Evolutionary conservation across 495 filamentous ascomycete genomes (phyloP), one percentile per base, ranked within the genome.

Genomic region (Thozetella sp.): DNA sequence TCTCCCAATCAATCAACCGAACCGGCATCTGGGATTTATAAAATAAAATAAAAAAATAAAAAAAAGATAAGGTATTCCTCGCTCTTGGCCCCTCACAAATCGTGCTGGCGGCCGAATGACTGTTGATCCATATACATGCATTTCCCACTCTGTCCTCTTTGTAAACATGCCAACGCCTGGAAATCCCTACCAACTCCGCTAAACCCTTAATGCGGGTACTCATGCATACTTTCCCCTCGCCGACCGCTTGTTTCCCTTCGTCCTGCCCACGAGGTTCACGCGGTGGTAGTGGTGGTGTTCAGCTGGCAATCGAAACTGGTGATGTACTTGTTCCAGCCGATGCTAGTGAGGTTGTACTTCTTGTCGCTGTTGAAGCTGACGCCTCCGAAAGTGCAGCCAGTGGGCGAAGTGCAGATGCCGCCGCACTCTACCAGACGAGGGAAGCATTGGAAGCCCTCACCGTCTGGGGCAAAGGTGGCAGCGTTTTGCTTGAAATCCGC

Each of bases 321-420:
- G 54, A 80, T 63, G 20, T 62, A 58, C 43, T 59, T 57, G 51
- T 75, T 64, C 77, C 76, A 78, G 45, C 62, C 46, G 23, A 76
- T 67, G 25, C 54, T 54, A 6, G 63, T 63, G 25, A 79, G 56
- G 54, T 79, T 68, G 67, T 66, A 76, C 60, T 75, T 78, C 60
- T 72, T 3, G 20, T 63, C 58, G 48, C 69, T 71, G 51, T 63
- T 34, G 57, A 69, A 76, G 50, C 66, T 63, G 30, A 79, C 67
- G 11, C 68, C 50, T 27, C 72, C 73, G 46, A 78, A 69, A 19
- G 76, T 77, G 69, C 77, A 80, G 48, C 77, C 77, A n/a, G 66
- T 68, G n/a, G 75, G 74, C 22, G 74, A 75, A 0, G 54, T 75
- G 73, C 77, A 79, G 24, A 76, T 69, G 2, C 65, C 70, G 22